Conservation (phyloP, 805 yeast species). For the Metschnikowia baotianmanensis region DNA sequence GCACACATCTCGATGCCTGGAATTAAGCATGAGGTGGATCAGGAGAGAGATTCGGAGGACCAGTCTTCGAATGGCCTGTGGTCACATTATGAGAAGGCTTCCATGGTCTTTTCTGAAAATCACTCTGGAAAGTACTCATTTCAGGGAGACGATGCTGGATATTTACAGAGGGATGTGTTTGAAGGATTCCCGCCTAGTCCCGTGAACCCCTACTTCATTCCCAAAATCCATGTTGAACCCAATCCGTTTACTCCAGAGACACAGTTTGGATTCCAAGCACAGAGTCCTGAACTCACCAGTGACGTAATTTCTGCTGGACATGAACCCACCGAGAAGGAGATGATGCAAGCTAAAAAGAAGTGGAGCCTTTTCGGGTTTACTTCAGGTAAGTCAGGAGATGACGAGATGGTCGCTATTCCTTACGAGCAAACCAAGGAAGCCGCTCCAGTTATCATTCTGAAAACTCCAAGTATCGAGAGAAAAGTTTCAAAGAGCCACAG, state of each 20-base stretch:
- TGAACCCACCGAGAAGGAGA: not conserved
- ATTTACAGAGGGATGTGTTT: no score
- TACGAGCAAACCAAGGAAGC: slow-evolving; percentile 8
- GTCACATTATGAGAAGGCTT: not conserved
- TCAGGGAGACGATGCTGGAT: no score
- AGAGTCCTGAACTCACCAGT: not conserved
- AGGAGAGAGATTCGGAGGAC: not conserved
- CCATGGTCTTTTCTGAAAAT: slow-evolving; percentile 1
- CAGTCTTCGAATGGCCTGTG: not conserved
- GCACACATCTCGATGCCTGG: slow-evolving; percentile 10
- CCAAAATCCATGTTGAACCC: slow-evolving; percentile 4
- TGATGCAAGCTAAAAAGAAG: not conserved
- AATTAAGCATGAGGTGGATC: slow-evolving; percentile 1
- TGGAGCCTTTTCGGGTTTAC: not conserved
- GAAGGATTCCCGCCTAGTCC: not conserved
- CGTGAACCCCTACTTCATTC: slow-evolving; percentile 11
- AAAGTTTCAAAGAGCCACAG: not conserved
- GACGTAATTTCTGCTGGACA: not conserved
- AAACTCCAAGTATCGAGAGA: not conserved
- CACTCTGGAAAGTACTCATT: no score
- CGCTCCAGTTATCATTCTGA: not conserved
- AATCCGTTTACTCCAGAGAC: not conserved
- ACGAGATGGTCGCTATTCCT: slow-evolving; percentile 14
- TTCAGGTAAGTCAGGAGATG: not conserved
- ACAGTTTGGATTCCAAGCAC: no score